Evolutionary conservation across 1,284 basidiomycete species (phyloP).

Genomic region (Fistulinella staudtii): DNA sequence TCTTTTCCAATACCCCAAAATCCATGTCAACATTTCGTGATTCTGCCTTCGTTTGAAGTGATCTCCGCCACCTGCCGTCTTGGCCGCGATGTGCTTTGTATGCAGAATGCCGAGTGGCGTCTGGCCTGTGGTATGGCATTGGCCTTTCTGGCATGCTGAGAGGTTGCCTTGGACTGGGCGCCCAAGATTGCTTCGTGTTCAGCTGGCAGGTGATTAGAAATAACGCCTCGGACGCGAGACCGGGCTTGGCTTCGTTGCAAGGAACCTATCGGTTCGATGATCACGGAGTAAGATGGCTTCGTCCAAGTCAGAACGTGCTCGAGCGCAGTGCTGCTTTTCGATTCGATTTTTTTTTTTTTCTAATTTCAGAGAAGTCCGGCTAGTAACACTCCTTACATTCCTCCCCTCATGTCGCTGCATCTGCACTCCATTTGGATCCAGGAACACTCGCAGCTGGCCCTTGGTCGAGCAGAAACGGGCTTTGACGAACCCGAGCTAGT

Average conservation of each 20-base stretch:
- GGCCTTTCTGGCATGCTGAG: conserved; percentile 1
- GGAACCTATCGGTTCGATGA: neutral
- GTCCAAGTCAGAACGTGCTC: conserved; percentile 6
- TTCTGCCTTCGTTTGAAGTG: neutral
- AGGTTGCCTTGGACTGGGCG: neutral
- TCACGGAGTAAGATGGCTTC: neutral
- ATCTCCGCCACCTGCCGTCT: conserved; percentile 8
- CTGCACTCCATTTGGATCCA: conserved; percentile 8
- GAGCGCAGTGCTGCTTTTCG: conserved; percentile 17
- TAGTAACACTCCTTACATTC: conserved; percentile 30
- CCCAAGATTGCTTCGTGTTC: neutral
- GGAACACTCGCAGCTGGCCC: too few relatives aligned
- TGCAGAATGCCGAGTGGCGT: too few relatives aligned
- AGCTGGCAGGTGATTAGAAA: neutral
- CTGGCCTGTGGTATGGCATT: too few relatives aligned
- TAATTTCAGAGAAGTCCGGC: conserved; percentile 32
- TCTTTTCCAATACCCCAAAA: neutral
- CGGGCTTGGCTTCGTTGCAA: too few relatives aligned
- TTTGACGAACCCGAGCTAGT: neutral
- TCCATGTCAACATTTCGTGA: conserved; percentile 6
- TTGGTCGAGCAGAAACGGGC: too few relatives aligned
- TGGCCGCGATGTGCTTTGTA: neutral
- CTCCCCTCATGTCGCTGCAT: conserved; percentile 24
- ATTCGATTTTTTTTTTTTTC: conserved; percentile 30
- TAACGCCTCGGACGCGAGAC: too few relatives aligned